Percentiles rank a stretch among this genome's conserved stretches.
These are phyloP conservation scores for Collybiopsis confluens DNA, from an alignment of 768 basidiomycete genomes.

Conservation along the genomic window DNA sequence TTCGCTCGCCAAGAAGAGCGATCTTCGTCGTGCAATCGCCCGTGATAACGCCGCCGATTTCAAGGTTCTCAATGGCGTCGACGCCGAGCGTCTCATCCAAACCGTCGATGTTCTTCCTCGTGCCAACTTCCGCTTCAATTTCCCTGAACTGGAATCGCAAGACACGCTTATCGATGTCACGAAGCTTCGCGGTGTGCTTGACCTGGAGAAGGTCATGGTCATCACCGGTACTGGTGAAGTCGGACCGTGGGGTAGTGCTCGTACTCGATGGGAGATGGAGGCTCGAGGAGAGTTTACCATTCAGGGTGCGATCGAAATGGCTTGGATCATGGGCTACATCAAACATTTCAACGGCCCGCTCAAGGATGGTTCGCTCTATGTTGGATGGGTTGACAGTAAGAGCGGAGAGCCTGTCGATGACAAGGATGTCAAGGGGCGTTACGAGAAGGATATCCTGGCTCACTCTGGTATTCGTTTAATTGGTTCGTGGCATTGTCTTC, in stretches of 20 bases:
- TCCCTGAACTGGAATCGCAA: constrained; percentile 78
- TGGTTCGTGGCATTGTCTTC: constrained; percentile 46
- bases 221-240: constrained; percentile 97
- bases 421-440: constrained; percentile 91
- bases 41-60: constrained; percentile 96
- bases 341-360: constrained; percentile 98
- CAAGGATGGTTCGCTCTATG: constrained; percentile 87
- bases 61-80: constrained; percentile 83
- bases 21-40: constrained; percentile 88
- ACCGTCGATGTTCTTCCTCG: constrained; percentile 91
- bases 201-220: constrained; percentile 94
- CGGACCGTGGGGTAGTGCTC: constrained; percentile 96
- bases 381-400: constrained; percentile 98
- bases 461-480: constrained; percentile 94
- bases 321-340: constrained; percentile 99
- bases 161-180: constrained; percentile 69
- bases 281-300: constrained; percentile 96
- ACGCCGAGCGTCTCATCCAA: constrained; percentile 90
- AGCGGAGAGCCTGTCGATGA: constrained; percentile 92
- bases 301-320: constrained; percentile 98
- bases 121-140: constrained; percentile 96
- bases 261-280: constrained; percentile 99
- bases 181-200: constrained; percentile 82
- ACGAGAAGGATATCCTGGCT: constrained; percentile 88
- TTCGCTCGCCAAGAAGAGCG: constrained; percentile 79